Percentiles rank a stretch among this genome's conserved stretches.
Evolutionary conservation across 306 rosid species (phyloP).

Genomic region (Hippophae rhamnoides): DNA sequence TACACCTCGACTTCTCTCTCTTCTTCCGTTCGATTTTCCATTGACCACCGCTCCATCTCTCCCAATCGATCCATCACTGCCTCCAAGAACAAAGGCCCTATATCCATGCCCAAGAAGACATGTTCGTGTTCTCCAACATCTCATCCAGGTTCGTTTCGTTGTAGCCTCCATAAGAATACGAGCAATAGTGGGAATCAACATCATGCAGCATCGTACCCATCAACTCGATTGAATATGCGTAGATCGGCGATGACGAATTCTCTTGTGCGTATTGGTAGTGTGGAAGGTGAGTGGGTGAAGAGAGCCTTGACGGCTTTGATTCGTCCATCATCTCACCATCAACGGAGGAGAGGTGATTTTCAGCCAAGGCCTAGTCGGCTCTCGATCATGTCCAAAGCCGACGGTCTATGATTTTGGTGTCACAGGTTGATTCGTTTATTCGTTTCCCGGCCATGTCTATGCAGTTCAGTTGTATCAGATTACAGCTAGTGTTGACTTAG

Average conservation of each 20-base stretch:
- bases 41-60: conserved; percentile 63
- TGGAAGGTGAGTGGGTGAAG: conserved; percentile 92
- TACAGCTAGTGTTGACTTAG: conserved; percentile 15
- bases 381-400: conserved; percentile 51
- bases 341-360: conserved; percentile 52
- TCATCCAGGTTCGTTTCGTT: conserved; percentile 89
- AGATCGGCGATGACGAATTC: conserved; percentile 98
- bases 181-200: conserved; percentile 11
- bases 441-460: conserved; percentile 22
- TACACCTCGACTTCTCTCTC: conserved; percentile 29
- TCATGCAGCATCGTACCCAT: conserved; percentile 31
- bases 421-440: conserved; percentile 32
- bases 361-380: conserved; percentile 77
- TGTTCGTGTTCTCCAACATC: conserved; percentile 92
- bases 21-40: conserved; percentile 59
- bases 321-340: conserved; percentile 89
- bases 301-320: conserved; percentile 75
- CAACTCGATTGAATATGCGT: conserved; percentile 66
- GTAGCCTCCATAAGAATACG: conserved; percentile 68
- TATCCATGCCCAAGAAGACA: conserved; percentile 48
- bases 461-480: conserved; percentile 5
- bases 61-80: conserved; percentile 68
- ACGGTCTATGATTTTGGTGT: conserved; percentile 26
- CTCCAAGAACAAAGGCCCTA: conserved; percentile 42
- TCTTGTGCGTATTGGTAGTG: conserved; percentile 77